Conservation (phyloP, 768 basidiomycete genomes). For the Agaricus sinodeliciosus region DNA sequence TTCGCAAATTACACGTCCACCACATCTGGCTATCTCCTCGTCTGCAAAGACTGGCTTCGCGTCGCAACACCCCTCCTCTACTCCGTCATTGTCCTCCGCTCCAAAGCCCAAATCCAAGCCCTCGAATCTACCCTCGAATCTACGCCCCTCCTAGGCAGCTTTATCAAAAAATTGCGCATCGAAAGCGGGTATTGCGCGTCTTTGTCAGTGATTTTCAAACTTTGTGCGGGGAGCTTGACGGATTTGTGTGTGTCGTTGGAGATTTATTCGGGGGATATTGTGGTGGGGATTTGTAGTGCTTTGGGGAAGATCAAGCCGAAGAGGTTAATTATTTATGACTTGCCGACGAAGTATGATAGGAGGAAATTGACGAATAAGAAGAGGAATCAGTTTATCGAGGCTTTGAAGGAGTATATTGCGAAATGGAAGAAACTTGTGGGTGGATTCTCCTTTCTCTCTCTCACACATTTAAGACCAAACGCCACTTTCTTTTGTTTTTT, state of each 20-base stretch:
- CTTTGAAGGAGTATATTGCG: neutral
- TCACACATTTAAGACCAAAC: neutral
- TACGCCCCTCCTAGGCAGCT: constrained; percentile 12
- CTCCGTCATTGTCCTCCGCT: constrained; percentile 19
- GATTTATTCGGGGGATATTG: constrained; percentile 5
- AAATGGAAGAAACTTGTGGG: neutral
- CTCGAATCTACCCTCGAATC: constrained; percentile 14
- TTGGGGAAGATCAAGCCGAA: neutral
- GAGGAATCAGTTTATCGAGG: neutral
- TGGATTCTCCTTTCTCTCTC: neutral
- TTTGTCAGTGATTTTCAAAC: neutral
- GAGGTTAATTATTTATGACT: constrained; percentile 3
- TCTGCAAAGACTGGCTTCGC: constrained; percentile 22
- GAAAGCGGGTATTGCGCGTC: constrained; percentile 17
- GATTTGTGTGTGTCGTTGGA: constrained; percentile 4
- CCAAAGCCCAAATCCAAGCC: constrained; percentile 19
- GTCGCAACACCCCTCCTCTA: constrained; percentile 22
- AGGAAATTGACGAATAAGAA: neutral
- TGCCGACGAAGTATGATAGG: neutral
- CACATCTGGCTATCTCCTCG: constrained; percentile 16
- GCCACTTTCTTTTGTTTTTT: neutral
- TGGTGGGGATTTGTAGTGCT: neutral
- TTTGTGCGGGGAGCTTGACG: neutral
- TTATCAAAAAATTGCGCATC: constrained; percentile 18
- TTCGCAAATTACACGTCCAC: constrained; percentile 13